Percentiles rank a stretch among this genome's conserved stretches.
Conservation (phyloP, 768 basidiomycete species). For the Candolleomyces efflorescens region DNA sequence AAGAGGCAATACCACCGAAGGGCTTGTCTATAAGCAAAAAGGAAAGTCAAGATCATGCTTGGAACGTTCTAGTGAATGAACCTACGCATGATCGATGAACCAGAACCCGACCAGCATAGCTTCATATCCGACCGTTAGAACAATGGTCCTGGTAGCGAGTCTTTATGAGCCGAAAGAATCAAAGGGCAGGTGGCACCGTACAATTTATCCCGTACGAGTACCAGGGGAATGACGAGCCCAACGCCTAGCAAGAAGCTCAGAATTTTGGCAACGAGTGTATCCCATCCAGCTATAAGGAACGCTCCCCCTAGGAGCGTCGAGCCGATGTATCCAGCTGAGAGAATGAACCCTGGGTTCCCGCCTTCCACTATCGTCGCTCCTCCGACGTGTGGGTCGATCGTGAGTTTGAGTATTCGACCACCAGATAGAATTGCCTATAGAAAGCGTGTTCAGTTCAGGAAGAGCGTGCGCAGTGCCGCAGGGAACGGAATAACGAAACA, state of each 20-base stretch:
- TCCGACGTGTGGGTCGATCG: conserved; percentile 81
- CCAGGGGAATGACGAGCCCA: conserved; percentile 80
- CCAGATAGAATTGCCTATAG: conserved; percentile 72
- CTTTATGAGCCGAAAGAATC: background rate
- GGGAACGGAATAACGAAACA: background rate
- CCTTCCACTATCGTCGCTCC: conserved; percentile 77
- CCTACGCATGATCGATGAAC: conserved; percentile 92
- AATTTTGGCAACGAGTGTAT: conserved; percentile 88
- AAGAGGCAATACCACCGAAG: conserved; percentile 83
- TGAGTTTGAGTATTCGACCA: conserved; percentile 72
- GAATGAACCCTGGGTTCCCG: conserved; percentile 65
- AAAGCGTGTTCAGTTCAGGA: background rate
- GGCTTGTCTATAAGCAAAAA: conserved; percentile 50
- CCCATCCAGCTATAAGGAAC: conserved; percentile 82
- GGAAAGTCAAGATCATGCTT: background rate
- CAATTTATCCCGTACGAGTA: conserved; percentile 88
- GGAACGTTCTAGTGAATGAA: background rate
- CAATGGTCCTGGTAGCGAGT: conserved; percentile 63
- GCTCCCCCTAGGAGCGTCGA: conserved; percentile 78
- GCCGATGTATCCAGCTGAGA: conserved; percentile 79
- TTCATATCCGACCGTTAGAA: conserved; percentile 79
- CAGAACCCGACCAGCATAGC: conserved; percentile 88
- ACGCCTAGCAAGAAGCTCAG: conserved; percentile 88
- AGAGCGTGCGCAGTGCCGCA: background rate
- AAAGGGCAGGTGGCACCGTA: conserved; percentile 23